A percentile compares a stretch with the other conserved stretches of the same genome.
These are phyloP conservation scores for Coemansia sp. DNA, from an alignment of 192 early-diverging fungal genomes.

Conservation along the genomic window DNA sequence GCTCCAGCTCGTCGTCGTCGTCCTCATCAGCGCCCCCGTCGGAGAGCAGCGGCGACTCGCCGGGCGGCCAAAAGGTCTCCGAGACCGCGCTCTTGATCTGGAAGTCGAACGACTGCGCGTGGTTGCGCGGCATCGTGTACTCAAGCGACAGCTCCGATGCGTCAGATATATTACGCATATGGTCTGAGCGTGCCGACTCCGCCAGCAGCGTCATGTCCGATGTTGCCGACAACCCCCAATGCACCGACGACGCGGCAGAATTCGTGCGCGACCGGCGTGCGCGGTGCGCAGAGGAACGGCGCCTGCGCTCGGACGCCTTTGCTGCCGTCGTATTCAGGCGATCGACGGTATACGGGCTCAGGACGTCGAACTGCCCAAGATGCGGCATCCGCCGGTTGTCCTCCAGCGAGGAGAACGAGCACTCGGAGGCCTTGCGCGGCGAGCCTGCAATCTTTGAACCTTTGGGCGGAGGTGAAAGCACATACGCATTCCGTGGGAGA, in stretches of 20 bases:
- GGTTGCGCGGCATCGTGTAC: conserved; percentile 8
- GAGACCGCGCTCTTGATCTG: conserved; percentile 27
- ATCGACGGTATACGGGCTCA: conserved; percentile 47
- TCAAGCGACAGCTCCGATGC: conserved; percentile 21
- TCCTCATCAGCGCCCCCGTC: conserved; percentile 14
- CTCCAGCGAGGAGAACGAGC: conserved; percentile 41
- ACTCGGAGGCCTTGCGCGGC: conserved; percentile 26
- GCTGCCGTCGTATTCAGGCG: conserved; percentile 41
- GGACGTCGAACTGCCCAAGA: conserved; percentile 27
- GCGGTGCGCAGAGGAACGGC: conserved; percentile 34
- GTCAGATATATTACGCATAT: conserved; percentile 31
- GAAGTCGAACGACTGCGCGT: conserved; percentile 25
- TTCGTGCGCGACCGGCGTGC: conserved; percentile 26
- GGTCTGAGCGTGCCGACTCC: conserved; percentile 15
- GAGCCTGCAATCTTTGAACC: conserved; percentile 8
- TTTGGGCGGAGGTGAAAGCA: conserved; percentile 1
- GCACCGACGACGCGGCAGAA: conserved; percentile 25
- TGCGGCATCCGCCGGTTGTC: conserved; percentile 28
- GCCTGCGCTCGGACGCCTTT: conserved; percentile 45
- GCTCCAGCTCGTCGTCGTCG: conserved; percentile 24
- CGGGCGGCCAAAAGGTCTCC: conserved; percentile 41
- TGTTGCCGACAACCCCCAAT: conserved; percentile 28
- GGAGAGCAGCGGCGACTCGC: conserved; percentile 24
- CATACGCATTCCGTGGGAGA: conserved; percentile 1
- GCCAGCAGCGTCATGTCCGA: conserved; percentile 33